Conservation (phyloP, 2,329 filamentous ascomycete species). For the Colletotrichum sp. region DNA sequence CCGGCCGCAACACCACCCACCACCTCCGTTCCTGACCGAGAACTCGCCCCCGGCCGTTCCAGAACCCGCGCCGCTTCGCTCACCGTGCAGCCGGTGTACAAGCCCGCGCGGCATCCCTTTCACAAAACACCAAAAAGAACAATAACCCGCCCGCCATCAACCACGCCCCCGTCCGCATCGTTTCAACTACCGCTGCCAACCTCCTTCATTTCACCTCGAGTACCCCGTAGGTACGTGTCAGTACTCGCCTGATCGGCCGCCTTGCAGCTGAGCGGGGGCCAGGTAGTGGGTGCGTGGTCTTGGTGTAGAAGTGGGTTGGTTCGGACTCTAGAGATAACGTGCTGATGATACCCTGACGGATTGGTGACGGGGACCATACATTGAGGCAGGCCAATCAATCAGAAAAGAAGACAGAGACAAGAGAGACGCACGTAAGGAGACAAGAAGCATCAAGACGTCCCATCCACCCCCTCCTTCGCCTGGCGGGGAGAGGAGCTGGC, state of each 20-base stretch:
- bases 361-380: background rate
- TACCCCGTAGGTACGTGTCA: background rate
- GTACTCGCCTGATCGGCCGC: background rate
- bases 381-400: background rate
- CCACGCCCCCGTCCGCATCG: background rate
- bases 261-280: background rate
- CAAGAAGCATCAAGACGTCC: background rate
- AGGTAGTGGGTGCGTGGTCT: background rate
- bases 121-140: background rate
- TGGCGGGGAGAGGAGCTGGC: background rate
- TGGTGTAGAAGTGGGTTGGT: background rate
- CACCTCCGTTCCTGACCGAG: background rate
- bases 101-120: background rate
- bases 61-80: background rate
- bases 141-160: background rate
- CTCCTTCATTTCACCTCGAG: background rate
- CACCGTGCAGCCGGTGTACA: constrained; percentile 7
- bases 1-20: background rate
- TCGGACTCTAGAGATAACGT: background rate
- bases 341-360: background rate
- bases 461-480: background rate
- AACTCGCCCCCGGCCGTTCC: background rate
- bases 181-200: background rate
- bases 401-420: background rate
- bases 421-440: background rate